Percentiles rank a stretch among this genome's conserved stretches.
These are phyloP conservation scores for Termitomyces titanicus DNA, from an alignment of 768 basidiomycete genomes.

Conservation along the genomic window DNA sequence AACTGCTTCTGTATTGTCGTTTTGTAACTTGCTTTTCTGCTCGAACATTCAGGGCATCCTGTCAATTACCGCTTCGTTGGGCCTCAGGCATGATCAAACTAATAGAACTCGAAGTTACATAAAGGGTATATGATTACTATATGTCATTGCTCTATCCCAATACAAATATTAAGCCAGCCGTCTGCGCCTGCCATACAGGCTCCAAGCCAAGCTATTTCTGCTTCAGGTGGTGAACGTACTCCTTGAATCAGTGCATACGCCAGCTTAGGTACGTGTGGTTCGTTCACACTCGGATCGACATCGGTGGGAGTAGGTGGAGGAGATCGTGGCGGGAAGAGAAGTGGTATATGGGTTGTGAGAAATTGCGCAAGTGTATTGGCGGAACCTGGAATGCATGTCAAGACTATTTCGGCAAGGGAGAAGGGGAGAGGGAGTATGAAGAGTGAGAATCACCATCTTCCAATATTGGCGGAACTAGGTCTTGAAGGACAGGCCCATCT, in stretches of 20 bases:
- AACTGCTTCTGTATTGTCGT: too few relatives aligned
- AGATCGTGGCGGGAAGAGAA: slow-evolving; percentile 65
- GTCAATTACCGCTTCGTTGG: not conserved
- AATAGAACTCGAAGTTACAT: not conserved
- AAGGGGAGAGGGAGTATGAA: not conserved
- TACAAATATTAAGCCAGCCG: slow-evolving; percentile 91
- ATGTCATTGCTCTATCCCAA: slow-evolving; percentile 43
- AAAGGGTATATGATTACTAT: slow-evolving; percentile 4
- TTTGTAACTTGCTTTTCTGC: too few relatives aligned
- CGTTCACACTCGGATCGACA: slow-evolving; percentile 32
- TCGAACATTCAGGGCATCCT: too few relatives aligned
- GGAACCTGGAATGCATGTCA: slow-evolving; percentile 43
- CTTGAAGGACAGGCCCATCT: slow-evolving; percentile 89
- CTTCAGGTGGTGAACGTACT: slow-evolving; percentile 73
- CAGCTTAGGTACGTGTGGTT: slow-evolving; percentile 40
- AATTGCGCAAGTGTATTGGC: slow-evolving; percentile 68
- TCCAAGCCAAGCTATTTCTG: slow-evolving; percentile 94
- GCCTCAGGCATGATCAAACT: not conserved
- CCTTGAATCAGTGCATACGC: slow-evolving; percentile 87
- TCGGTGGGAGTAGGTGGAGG: slow-evolving; percentile 41
- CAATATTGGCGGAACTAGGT: slow-evolving; percentile 75
- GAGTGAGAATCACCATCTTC: slow-evolving; percentile 57
- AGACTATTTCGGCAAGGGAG: not conserved
- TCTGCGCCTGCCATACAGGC: slow-evolving; percentile 90
- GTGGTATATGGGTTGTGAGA: slow-evolving; percentile 71